A percentile compares a stretch with the other conserved stretches of the same genome.
phyloP scores from a whole-genome alignment of 768 basidiomycete genomes.

The Coprinopsis marcescibilis region DNA sequence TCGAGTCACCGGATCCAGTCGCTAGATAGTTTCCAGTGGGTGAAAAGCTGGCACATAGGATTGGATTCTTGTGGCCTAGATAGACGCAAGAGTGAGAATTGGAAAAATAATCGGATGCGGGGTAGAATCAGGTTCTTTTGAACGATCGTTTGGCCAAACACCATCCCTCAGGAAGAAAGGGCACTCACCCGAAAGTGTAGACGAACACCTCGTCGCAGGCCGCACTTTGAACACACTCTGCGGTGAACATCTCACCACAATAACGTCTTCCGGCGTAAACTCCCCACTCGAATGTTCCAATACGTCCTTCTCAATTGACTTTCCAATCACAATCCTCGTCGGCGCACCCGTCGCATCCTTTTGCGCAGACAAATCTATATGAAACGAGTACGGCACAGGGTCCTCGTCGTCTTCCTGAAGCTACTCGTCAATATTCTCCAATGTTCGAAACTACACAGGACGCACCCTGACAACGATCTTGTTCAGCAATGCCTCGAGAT shows the following conservation, averaged over 20 bases:
- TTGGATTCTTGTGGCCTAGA: constrained; percentile 84
- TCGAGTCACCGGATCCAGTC: constrained; percentile 93
- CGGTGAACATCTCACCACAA: constrained; percentile 86
- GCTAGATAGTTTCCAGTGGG: constrained; percentile 89
- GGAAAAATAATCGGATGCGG: neutral
- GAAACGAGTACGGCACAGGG: constrained; percentile 88
- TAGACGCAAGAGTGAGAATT: constrained; percentile 6
- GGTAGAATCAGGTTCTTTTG: neutral
- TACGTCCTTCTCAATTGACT: constrained; percentile 79
- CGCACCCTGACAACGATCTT: constrained; percentile 71
- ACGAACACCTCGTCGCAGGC: constrained; percentile 90
- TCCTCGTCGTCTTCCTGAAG: constrained; percentile 82
- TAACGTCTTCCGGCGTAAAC: constrained; percentile 81
- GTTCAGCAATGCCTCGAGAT: constrained; percentile 85
- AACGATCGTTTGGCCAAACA: constrained; percentile 8
- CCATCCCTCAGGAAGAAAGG: neutral
- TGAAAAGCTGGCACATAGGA: constrained; percentile 92
- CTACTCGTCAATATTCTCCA: constrained; percentile 17
- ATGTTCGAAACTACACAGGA: constrained; percentile 5
- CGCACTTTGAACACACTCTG: constrained; percentile 94
- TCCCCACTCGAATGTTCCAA: constrained; percentile 64
- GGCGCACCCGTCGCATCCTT: constrained; percentile 46
- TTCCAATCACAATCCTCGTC: constrained; percentile 76
- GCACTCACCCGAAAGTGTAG: constrained; percentile 73
- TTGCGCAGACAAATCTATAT: constrained; percentile 66